phyloP scores from a whole-genome alignment of 2,329 filamentous ascomycete genomes.

The Diaporthe caulivora region DNA sequence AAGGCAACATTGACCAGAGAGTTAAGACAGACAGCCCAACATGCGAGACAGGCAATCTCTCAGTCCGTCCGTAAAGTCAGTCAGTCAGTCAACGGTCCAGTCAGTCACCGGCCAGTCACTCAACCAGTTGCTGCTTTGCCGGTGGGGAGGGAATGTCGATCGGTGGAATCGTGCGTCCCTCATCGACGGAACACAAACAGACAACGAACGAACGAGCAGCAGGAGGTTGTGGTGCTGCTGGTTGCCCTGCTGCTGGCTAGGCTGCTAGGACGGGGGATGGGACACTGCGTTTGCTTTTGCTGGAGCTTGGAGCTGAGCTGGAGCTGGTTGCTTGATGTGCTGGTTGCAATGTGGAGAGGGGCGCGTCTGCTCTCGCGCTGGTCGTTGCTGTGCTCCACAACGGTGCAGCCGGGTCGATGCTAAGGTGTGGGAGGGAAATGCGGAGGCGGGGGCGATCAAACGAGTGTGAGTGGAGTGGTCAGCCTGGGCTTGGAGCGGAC shows the following conservation, averaged over 20 bases:
- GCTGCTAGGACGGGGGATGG: slow-evolving; percentile 6
- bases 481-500: slow-evolving; percentile 5
- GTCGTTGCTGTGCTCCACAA: slow-evolving; percentile 32
- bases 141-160: background rate
- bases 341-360: slow-evolving; percentile 26
- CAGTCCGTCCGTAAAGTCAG: background rate
- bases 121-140: background rate
- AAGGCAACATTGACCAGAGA: background rate
- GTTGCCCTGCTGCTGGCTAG: background rate
- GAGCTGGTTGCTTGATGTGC: background rate
- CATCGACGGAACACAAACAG: background rate
- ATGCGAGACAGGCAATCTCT: background rate
- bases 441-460: slow-evolving; percentile 39
- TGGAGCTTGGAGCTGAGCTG: background rate
- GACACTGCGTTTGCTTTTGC: background rate
- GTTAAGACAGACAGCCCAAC: background rate
- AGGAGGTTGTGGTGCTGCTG: background rate
- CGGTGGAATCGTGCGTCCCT: background rate
- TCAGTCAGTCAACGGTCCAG: too few species aligned
- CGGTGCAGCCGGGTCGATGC: slow-evolving; percentile 6
- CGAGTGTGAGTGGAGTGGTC: slow-evolving; percentile 17
- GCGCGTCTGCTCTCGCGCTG: slow-evolving; percentile 1
- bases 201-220: background rate
- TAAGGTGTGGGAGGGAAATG: slow-evolving; percentile 37
- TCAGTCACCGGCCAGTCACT: background rate